Percentiles rank a stretch among this genome's conserved stretches.
phyloP scores from a whole-genome alignment of 2,329 filamentous ascomycete genomes.

The Colletotrichum neosansevieriae region DNA sequence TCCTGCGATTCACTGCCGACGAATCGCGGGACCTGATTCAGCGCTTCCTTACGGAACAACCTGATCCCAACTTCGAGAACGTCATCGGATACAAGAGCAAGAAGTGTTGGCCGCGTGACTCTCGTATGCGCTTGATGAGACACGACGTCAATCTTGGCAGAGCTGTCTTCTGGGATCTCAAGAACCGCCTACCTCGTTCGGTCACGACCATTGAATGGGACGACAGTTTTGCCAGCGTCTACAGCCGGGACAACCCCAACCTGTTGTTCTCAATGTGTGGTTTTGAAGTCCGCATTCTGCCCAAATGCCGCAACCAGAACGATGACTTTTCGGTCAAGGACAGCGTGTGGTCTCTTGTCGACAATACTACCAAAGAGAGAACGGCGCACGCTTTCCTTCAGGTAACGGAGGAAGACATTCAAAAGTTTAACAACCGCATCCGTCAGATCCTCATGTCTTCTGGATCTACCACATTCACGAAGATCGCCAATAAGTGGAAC shows the following conservation, averaged over 20 bases:
- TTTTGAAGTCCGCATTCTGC: constrained; percentile 95
- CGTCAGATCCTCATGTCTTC: constrained; percentile 99
- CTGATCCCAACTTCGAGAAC: constrained; percentile 98
- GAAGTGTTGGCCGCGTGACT: constrained; percentile 99
- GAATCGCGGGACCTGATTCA: constrained; percentile 97
- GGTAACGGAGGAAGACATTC: constrained; percentile 96
- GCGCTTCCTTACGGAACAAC: constrained; percentile 96
- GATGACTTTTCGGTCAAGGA: constrained; percentile 98
- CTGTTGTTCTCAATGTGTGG: constrained; percentile 97
- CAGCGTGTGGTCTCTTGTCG: constrained; percentile 96
- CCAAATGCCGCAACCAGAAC: constrained; percentile 93
- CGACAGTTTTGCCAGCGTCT: constrained; percentile 97
- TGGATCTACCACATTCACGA: constrained; percentile 98
- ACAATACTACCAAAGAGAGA: constrained; percentile 96
- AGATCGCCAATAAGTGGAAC: constrained; percentile 99
- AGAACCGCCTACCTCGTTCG: constrained; percentile 93
- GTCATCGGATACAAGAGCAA: constrained; percentile 99
- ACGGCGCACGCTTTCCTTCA: constrained; percentile 98
- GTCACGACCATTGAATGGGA: constrained; percentile 99
- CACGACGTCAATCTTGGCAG: constrained; percentile 98
- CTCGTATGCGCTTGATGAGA: constrained; percentile 97
- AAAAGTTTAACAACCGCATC: constrained; percentile 99
- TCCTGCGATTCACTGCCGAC: constrained; percentile 92
- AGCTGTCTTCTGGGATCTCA: constrained; percentile 98
- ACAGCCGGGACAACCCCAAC: constrained; percentile 98